Percentiles rank a stretch among this genome's conserved stretches.
phyloP scores from a whole-genome alignment of 2,329 filamentous ascomycete species.

The Hypoxylon sp. region DNA sequence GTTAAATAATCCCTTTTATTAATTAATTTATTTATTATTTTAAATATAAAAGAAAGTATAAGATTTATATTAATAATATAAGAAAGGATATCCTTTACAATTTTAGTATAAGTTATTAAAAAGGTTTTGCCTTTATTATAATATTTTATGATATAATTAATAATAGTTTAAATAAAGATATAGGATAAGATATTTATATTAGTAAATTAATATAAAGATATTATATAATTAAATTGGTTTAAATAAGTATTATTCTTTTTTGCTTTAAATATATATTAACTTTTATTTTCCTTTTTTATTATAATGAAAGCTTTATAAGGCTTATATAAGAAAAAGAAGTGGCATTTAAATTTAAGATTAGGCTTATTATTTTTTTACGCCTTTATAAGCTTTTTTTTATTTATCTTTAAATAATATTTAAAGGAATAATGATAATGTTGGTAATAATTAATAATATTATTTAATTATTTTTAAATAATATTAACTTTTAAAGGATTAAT shows the following conservation, averaged over 20 bases:
- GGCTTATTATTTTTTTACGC: too few species aligned
- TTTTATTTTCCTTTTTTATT: too few species aligned
- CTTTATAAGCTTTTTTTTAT: too few species aligned
- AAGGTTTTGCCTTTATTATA: slow-evolving; percentile 6
- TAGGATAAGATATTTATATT: slow-evolving; percentile 3
- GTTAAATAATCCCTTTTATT: background rate
- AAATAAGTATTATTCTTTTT: too few species aligned
- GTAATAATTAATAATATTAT: slow-evolving; percentile 9
- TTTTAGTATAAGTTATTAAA: slow-evolving; percentile 1
- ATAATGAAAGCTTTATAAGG: too few species aligned
- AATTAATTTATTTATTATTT: slow-evolving; percentile 11
- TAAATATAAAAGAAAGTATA: slow-evolving; percentile 8
- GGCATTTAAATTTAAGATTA: too few species aligned
- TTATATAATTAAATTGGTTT: too few species aligned
- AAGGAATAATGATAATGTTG: slow-evolving; percentile 6
- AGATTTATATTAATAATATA: slow-evolving; percentile 3
- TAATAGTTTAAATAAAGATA: too few species aligned
- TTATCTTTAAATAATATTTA: slow-evolving; percentile 8
- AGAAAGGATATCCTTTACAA: background rate
- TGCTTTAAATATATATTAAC: too few species aligned
- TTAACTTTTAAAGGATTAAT: slow-evolving; percentile 6
- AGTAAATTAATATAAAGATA: background rate
- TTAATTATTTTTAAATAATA: slow-evolving; percentile 5
- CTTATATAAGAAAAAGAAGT: too few species aligned
- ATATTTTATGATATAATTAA: slow-evolving; percentile 14